Evolutionary conservation across 257 asterid species (phyloP).

Genomic region (Gentiana straminea): DNA sequence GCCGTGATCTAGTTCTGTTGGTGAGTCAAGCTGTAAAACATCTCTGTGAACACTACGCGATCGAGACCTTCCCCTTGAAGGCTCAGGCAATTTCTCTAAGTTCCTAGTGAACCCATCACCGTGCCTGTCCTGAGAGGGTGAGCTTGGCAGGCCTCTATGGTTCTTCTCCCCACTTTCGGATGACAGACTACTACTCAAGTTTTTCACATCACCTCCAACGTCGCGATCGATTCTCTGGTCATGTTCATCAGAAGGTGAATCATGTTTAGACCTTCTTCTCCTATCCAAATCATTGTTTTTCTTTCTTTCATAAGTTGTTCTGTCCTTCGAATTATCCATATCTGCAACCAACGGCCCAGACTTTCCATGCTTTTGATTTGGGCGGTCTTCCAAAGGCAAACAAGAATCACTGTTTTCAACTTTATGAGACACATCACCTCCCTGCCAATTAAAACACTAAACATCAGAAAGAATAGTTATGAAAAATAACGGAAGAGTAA

Average conservation of each 20-base stretch:
- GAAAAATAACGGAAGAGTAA: neutral
- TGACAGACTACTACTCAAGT: conserved; percentile 18
- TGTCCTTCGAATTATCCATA: conserved; percentile 23
- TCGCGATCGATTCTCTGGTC: conserved; percentile 19
- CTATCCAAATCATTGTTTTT: conserved; percentile 18
- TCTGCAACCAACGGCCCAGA: conserved; percentile 18
- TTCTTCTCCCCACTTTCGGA: conserved; percentile 25
- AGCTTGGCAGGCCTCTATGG: conserved; percentile 13
- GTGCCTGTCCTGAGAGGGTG: conserved; percentile 28
- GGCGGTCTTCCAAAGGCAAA: conserved; percentile 16
- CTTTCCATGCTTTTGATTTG: conserved; percentile 16
- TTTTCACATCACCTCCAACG: conserved; percentile 23
- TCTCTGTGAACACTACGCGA: conserved; percentile 51
- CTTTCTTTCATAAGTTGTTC: conserved; percentile 6
- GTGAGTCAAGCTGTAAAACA: conserved; percentile 23
- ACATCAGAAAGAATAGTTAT: neutral
- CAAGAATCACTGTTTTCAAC: conserved; percentile 1
- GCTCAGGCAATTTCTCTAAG: conserved; percentile 46
- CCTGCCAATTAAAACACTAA: conserved; percentile 30
- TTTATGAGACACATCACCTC: conserved; percentile 11
- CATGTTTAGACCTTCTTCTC: conserved; percentile 23
- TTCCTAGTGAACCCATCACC: conserved; percentile 26
- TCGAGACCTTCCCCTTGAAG: conserved; percentile 49
- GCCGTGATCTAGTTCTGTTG: conserved; percentile 19
- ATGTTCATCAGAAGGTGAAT: conserved; percentile 12